These are phyloP conservation scores for Salisapilia sapeloensis DNA, from an alignment of 352 stramenopile genomes.

Conservation along the genomic window DNA sequence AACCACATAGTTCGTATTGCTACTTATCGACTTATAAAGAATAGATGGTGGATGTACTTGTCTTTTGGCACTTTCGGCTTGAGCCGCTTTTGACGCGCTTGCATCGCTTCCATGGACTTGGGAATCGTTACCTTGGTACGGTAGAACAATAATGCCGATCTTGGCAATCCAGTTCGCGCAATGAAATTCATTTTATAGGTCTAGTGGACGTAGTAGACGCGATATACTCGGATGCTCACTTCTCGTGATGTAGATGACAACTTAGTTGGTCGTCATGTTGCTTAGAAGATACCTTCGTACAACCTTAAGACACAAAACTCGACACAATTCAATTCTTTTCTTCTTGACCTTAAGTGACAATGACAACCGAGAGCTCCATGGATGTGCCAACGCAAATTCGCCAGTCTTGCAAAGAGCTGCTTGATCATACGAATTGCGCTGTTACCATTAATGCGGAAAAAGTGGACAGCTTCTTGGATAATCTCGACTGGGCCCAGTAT, in stretches of 20 bases:
- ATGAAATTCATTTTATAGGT: too few species aligned
- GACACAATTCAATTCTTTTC: too few species aligned
- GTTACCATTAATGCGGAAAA: conserved; percentile 36
- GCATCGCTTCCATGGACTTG: not conserved
- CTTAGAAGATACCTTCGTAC: too few species aligned
- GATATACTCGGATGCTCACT: too few species aligned
- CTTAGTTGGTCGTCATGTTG: too few species aligned
- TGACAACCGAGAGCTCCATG: too few species aligned
- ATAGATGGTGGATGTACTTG: conserved; percentile 2
- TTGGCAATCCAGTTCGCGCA: too few species aligned
- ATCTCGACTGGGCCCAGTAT: conserved; percentile 36
- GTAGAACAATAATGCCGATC: too few species aligned
- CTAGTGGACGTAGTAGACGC: too few species aligned
- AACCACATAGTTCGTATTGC: not conserved
- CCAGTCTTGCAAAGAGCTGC: conserved; percentile 23
- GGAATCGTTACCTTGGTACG: conserved; percentile 23
- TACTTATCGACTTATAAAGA: not conserved
- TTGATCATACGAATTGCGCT: conserved; percentile 18
- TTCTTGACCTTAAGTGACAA: too few species aligned
- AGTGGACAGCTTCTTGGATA: conserved; percentile 20
- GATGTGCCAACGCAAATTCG: conserved; percentile 36
- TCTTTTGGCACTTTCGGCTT: conserved; percentile 11
- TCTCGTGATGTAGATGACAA: too few species aligned
- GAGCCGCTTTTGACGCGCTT: conserved; percentile 11
- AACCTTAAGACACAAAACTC: too few species aligned